Evolutionary conservation across 2,329 filamentous ascomycete species (phyloP), one percentile per base, ranked within the genome.

Genomic region (Meredithiella fracta): DNA sequence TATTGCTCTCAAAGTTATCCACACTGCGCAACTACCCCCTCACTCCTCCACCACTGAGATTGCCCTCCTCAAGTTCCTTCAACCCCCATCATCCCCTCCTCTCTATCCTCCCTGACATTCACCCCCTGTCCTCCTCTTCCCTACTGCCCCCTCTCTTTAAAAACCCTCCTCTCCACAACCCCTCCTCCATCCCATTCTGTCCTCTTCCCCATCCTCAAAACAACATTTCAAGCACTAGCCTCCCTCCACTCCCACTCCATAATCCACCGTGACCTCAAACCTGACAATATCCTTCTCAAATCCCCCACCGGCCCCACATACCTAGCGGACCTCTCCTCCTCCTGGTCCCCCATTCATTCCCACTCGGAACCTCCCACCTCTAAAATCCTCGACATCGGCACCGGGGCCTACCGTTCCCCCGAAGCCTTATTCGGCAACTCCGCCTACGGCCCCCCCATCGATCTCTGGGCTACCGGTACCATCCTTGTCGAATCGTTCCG

Each of bases 341-440:
- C 90, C 7, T 96, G 89, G 89, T 80, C 83, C 61, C 50, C 50
- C 14, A n/a, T 14, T 7, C 22, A 38, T 20, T 23, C 17, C 50
- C 44, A 29, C n/a, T 76, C 78, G 14, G 92, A 98, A 65, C 76
- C 82, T 0, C 72, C 79, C 7, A 66, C 79, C 55, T 64, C 73
- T 55, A 97, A 97, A 68, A 85, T 95, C 54, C 83, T 92, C 6
- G 94, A 98, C 66, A 86, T 98, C 25, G 92, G 92, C 37, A 97
- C 91, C 1, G 91, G 90, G 0, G 80, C 85, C 51, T 98, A 98
- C 69, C 81, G 94, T 20, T 79, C 91, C 0, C 92, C 92, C 0
- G 94, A 98, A 65, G 78, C 90, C 0, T 73, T 98, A 5, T 97
- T 98, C 65, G 92, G 89, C 0, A 76, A 90, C 66, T 80, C 76